Percentiles rank a stretch among this genome's conserved stretches.
Conservation (phyloP, 1,284 basidiomycete species). For the Pseudozyma flocculosa region DNA sequence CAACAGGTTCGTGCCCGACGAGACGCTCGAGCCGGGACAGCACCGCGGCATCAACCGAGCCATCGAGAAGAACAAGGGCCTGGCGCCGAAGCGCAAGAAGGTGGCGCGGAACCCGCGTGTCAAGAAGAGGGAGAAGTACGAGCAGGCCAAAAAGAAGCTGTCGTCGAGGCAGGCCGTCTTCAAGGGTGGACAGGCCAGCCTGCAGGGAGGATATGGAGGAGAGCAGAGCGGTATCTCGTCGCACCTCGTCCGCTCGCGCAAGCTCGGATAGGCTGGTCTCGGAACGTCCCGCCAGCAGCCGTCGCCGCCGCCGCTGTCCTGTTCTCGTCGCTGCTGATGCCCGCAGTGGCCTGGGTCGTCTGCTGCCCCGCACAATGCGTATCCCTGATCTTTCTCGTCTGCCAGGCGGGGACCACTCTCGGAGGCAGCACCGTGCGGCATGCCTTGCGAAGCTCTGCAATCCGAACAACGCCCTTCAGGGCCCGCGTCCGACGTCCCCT, state of each 20-base stretch:
- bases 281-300: too few species aligned
- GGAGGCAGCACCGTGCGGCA: too few species aligned
- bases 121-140: slow-evolving; percentile 56
- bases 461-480: too few species aligned
- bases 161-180: slow-evolving; percentile 50
- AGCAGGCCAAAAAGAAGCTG: slow-evolving; percentile 56
- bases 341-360: too few species aligned
- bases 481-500: too few species aligned
- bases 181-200: slow-evolving; percentile 53
- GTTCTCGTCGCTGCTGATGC: too few species aligned
- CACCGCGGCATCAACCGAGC: slow-evolving; percentile 53
- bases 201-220: slow-evolving; percentile 54
- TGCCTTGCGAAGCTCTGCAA: too few species aligned
- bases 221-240: slow-evolving; percentile 55
- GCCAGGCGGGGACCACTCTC: too few species aligned
- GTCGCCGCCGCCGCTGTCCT: too few species aligned
- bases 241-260: slow-evolving; percentile 53
- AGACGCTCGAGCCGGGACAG: slow-evolving; percentile 44
- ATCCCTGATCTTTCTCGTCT: too few species aligned
- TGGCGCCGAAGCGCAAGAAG: slow-evolving; percentile 52
- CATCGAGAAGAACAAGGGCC: slow-evolving; percentile 57
- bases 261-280: slow-evolving; percentile 35
- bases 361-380: too few species aligned
- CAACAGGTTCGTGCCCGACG: slow-evolving; percentile 42
- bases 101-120: slow-evolving; percentile 54